These are phyloP conservation scores for Beauveria sp. DNA, from an alignment of 2,329 filamentous ascomycete genomes.

Conservation along the genomic window DNA sequence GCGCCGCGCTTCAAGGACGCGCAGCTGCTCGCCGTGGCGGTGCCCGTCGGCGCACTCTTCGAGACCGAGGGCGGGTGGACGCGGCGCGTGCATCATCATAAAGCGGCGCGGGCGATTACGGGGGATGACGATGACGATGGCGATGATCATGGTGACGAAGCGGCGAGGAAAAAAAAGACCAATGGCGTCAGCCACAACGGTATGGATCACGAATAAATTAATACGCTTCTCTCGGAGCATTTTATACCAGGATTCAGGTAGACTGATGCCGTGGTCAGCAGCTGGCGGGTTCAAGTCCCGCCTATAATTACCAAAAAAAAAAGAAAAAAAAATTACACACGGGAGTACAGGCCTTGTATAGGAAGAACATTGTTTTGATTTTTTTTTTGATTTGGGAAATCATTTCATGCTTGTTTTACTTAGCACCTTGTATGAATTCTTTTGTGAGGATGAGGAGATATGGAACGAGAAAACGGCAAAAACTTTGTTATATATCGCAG, in stretches of 20 bases:
- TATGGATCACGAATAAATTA: neutral
- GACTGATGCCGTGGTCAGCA: neutral
- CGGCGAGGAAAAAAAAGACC: neutral
- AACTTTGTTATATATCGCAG: neutral
- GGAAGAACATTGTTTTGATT: neutral
- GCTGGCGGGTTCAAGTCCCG: neutral
- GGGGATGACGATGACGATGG: neutral
- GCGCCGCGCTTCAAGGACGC: slow-evolving; percentile 39
- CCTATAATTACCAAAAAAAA: neutral
- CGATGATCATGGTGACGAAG: neutral
- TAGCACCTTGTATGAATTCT: neutral
- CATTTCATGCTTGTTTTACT: neutral
- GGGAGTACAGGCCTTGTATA: neutral
- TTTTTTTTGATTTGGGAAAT: neutral
- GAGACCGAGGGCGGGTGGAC: slow-evolving; percentile 26
- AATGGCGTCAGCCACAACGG: neutral
- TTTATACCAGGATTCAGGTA: neutral
- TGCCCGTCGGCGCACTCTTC: slow-evolving; percentile 29
- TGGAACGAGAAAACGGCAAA: neutral
- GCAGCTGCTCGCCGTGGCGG: slow-evolving; percentile 35
- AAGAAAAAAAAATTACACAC: too few relatives aligned
- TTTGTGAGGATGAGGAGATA: neutral
- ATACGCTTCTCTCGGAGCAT: neutral
- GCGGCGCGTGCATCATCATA: neutral
- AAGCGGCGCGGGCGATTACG: neutral